These are phyloP conservation scores for Sphagnum tenellum DNA, from an alignment of 225 moss, liverwort and hornwort genomes.

Conservation along the genomic window DNA sequence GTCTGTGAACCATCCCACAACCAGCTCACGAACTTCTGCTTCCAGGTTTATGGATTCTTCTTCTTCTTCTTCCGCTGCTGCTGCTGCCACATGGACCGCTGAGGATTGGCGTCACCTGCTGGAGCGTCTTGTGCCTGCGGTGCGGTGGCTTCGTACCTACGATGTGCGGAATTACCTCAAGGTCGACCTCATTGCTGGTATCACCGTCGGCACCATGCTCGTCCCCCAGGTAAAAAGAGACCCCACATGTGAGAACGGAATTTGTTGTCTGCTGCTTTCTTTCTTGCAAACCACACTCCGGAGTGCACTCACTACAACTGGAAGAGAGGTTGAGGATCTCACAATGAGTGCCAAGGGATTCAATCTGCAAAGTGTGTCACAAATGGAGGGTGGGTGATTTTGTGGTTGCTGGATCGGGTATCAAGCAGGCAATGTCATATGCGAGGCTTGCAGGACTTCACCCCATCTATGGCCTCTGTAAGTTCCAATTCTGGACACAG, in stretches of 20 bases:
- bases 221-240: conserved; percentile 53
- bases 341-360: too few species aligned
- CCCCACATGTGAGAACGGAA: neutral
- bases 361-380: too few species aligned
- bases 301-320: too few species aligned
- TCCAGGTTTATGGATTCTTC: neutral
- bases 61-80: neutral
- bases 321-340: too few species aligned
- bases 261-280: neutral
- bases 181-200: conserved; percentile 62
- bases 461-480: conserved; percentile 95
- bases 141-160: conserved; percentile 68
- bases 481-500: conserved; percentile 5
- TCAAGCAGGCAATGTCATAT: conserved; percentile 77
- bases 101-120: conserved; percentile 1
- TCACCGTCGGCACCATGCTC: conserved; percentile 97
- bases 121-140: conserved; percentile 55
- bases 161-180: conserved; percentile 57
- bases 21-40: too few species aligned
- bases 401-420: conserved; percentile 8
- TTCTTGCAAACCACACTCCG: neutral
- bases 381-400: neutral
- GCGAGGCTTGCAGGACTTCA: conserved; percentile 91
- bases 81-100: neutral
- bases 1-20: conserved; percentile 23